A percentile compares a stretch with the other conserved stretches of the same genome.
phyloP scores from a whole-genome alignment of 2,329 filamentous ascomycete genomes.

The Whalleya microplaca region DNA sequence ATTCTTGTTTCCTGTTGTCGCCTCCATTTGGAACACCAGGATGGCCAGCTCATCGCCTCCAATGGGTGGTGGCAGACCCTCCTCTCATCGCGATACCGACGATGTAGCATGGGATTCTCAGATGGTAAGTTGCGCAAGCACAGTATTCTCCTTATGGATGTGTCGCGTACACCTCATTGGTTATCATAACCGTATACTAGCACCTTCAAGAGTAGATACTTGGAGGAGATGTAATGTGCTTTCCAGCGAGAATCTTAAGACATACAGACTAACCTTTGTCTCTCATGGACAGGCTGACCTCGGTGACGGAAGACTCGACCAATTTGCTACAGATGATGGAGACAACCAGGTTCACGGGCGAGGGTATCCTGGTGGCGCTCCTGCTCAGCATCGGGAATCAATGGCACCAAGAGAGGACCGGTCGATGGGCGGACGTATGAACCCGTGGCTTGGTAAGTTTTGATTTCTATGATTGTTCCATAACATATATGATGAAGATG shows the following conservation, averaged over 20 bases:
- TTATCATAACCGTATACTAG: too few relatives aligned
- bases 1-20: too few relatives aligned
- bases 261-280: neutral
- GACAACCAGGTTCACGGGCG: neutral
- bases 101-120: too few relatives aligned
- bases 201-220: too few relatives aligned
- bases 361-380: neutral
- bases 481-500: neutral
- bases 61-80: too few relatives aligned
- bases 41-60: too few relatives aligned
- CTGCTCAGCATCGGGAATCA: neutral
- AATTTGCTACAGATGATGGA: conserved; percentile 15
- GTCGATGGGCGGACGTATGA: neutral
- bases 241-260: neutral
- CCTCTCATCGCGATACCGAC: too few relatives aligned
- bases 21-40: too few relatives aligned
- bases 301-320: conserved; percentile 25
- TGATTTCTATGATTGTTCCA: neutral
- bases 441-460: neutral
- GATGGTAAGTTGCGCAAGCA: too few relatives aligned
- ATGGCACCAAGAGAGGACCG: neutral
- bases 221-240: too few relatives aligned
- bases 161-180: too few relatives aligned
- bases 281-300: conserved; percentile 22
- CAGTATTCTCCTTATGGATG: too few relatives aligned